Percentiles rank a stretch among this genome's conserved stretches.
phyloP scores from a whole-genome alignment of 805 yeast species.

The Torulaspora maleeae region DNA sequence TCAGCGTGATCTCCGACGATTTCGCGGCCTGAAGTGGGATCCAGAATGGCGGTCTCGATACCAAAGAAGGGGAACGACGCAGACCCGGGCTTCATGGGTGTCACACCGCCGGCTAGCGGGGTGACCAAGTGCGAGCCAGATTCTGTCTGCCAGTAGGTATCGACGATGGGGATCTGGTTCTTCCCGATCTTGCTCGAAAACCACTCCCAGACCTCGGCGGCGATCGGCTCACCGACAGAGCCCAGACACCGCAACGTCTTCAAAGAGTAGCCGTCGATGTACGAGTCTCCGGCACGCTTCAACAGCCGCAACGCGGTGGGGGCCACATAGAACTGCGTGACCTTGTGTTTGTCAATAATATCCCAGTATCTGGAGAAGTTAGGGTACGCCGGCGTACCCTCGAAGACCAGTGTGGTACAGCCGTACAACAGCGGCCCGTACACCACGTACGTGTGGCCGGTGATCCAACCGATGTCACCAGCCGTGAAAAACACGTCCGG shows the following conservation, averaged over 20 bases:
- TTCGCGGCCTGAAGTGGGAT: constrained; percentile 70
- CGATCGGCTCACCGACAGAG: constrained; percentile 83
- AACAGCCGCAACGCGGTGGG: constrained; percentile 77
- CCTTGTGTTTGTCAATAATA: constrained; percentile 64
- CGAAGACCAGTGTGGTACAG: constrained; percentile 74
- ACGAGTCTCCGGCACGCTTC: constrained; percentile 67
- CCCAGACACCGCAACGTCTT: constrained; percentile 65
- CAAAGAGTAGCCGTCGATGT: constrained; percentile 57
- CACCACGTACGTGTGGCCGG: constrained; percentile 80
- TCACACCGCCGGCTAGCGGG: constrained; percentile 69
- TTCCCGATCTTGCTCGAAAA: constrained; percentile 68
- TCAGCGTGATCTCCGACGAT: constrained; percentile 65
- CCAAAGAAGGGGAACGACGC: constrained; percentile 85
- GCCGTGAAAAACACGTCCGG: constrained; percentile 78
- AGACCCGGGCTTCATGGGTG: constrained; percentile 81
- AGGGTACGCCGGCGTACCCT: constrained; percentile 86
- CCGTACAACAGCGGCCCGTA: constrained; percentile 78
- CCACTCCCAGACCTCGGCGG: constrained; percentile 87
- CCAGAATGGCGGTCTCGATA: constrained; percentile 65
- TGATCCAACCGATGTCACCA: constrained; percentile 90
- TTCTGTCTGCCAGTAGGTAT: constrained; percentile 89
- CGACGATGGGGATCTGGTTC: constrained; percentile 65
- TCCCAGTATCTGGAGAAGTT: constrained; percentile 76
- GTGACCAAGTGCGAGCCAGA: constrained; percentile 76
- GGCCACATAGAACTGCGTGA: constrained; percentile 77